Evolutionary conservation across 495 filamentous ascomycete species (phyloP), one percentile per base, ranked within the genome.

Genomic region (Terfezia boudieri): DNA sequence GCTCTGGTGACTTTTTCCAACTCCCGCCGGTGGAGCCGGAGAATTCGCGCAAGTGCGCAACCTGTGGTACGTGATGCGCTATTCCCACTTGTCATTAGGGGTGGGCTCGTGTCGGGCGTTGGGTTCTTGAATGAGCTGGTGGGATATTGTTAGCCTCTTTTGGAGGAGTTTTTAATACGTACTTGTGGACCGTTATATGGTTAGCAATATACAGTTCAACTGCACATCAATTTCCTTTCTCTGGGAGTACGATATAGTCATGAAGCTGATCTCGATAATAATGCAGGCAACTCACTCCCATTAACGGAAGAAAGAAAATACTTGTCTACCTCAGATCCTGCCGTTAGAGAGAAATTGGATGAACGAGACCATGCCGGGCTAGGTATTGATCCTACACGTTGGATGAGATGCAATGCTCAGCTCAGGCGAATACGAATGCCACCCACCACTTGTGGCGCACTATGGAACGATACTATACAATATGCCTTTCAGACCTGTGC

Each of bases 1-100:
- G 65, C 14, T 66, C 63, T 55, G 63, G 63, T 2, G 63, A 66
- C 49, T 66, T 66, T 41, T 66, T 62, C 51, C 63, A 66, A 43
- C 58, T 66, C 9, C 63, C 62, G 17, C 63, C 63, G 6, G 63
- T 66, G 12, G 56, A 64, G 43, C 52, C 41, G 12, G 60, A 63
- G 37, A 51, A 1, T 10, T 51, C 58, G 16, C 60, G 57, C 49
- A 60, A 43, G 23, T 64, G 61, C 35, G 60, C 53, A 16, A 55
- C 58, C 14, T 64, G 61, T 35, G 61, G 61, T 63, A 55, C 17
- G 26, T 32, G 26, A 32, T 32, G 7, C 26, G 1, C 26, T 32
- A 32, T 32, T 32, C 26, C 26, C 7, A 32, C 7, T 32, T 32
- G 26, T 32, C 7, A 32, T 32, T 32, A 32, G 26, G 26, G 26